phyloP scores from a whole-genome alignment of 2,329 filamentous ascomycete genomes.

The Cercospora beticola region DNA sequence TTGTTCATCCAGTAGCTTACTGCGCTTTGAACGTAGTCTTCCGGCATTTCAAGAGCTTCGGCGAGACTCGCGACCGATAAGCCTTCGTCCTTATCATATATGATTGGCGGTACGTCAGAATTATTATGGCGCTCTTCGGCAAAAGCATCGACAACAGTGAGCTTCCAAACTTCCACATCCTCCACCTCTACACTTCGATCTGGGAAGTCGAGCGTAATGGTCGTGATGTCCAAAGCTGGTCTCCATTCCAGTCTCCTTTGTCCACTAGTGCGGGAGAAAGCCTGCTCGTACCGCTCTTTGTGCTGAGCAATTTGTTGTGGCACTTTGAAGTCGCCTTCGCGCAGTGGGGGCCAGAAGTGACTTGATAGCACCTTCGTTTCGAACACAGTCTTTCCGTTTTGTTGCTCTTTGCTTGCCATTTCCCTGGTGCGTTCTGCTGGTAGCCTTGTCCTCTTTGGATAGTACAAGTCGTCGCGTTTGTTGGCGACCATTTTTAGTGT shows the following conservation, averaged over 20 bases:
- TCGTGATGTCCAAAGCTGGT: slow-evolving; percentile 71
- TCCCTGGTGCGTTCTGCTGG: slow-evolving; percentile 22
- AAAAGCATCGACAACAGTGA: slow-evolving; percentile 84
- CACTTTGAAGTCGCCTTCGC: slow-evolving; percentile 66
- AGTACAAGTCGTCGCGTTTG: slow-evolving; percentile 33
- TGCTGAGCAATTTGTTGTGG: slow-evolving; percentile 59
- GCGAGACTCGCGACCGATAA: slow-evolving; percentile 49
- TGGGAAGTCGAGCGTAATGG: slow-evolving; percentile 74
- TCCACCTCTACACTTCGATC: slow-evolving; percentile 71
- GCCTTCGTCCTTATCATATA: slow-evolving; percentile 18
- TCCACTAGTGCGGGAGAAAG: slow-evolving; percentile 77
- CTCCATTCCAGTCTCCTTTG: slow-evolving; percentile 88
- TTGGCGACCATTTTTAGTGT: slow-evolving; percentile 32
- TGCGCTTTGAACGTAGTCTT: slow-evolving; percentile 66
- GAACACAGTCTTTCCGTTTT: slow-evolving; percentile 14
- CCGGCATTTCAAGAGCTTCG: slow-evolving; percentile 66
- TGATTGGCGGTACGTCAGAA: slow-evolving; percentile 32
- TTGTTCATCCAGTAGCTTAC: slow-evolving; percentile 71
- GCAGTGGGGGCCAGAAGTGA: slow-evolving; percentile 86
- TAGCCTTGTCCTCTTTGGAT: slow-evolving; percentile 32
- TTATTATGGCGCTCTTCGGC: slow-evolving; percentile 39
- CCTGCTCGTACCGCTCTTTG: slow-evolving; percentile 69
- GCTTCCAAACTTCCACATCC: slow-evolving; percentile 79
- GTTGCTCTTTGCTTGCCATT: background rate
- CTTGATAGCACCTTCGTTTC: slow-evolving; percentile 74